Evolutionary conservation across 2,329 filamentous ascomycete species (phyloP), one percentile per base, ranked within the genome.

Genomic region (Gyromitra esculenta): DNA sequence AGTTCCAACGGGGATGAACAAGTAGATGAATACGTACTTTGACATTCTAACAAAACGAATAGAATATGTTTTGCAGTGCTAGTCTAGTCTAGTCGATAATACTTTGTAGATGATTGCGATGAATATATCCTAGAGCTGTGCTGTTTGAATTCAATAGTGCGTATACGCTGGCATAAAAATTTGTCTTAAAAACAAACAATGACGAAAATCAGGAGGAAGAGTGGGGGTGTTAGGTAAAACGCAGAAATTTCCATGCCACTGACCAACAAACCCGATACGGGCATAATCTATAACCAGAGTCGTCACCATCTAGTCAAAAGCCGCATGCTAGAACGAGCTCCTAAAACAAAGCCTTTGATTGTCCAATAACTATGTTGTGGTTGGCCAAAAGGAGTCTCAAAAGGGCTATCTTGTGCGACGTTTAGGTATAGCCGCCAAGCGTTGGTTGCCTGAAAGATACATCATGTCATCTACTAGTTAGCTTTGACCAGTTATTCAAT

Each of bases 371-470:
- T 54, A 54, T 21, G 8, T 1, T 9, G n/a, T 21, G 63, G 63
- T 31, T 31, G 25, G 25, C 25, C 25, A 31, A 31, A 31, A 31
- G 25, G 25, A 4, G 25, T 31, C 25, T 31, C 25, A 37, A 21
- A 39, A 48, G 25, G 25, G 41, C 31, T 52, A 41, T 43, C 56
- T 57, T 43, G 39, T 57, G 21, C 21, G 35, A 67, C 41, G 35
- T 35, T 21, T 11, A 54, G 50, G 21, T 8, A 11, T 6, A 31
- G 25, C 1, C 25, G 43, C 48, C 45, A 21, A 56, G 39, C 37
- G 18, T 56, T 62, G 67, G 57, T 54, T 54, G 68, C 57, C 67
- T 71, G 57, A 70, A 70, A 31, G 4, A 59, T 50, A 50, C 13
- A n/a, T 60, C 18, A 64, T 48, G 41, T n/a, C n/a, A 8, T 3